Evolutionary conservation across 2,329 filamentous ascomycete species (phyloP), one percentile per base, ranked within the genome.

Genomic region (Clarireedia paspali): DNA sequence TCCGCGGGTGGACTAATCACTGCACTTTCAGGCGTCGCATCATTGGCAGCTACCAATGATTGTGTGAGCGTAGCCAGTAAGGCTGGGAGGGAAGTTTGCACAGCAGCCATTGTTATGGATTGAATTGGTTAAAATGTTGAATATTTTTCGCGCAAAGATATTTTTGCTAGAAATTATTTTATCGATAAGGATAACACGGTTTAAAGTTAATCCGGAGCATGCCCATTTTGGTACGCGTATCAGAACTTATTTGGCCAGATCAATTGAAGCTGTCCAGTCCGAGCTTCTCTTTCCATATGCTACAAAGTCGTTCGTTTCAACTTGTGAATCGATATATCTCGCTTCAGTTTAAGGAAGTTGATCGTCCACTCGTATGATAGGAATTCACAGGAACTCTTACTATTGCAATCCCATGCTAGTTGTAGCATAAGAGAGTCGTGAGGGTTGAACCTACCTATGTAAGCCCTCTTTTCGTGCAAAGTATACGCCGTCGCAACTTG

Each of bases 1-100:
- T 96, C 84, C 61, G 85, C 79, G 1, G 88, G 86, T n/a, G 88
- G 82, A 49, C 87, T 75, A 58, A 95, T 80, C 14, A 76, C 71
- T n/a, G 77, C 70, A 17, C 83, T 70, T 49, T 81, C 81, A 0
- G 86, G 82, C 0, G 85, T 78, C 5, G 85, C 83, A 57, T 91
- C 83, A 47, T 86, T 77, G 0, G 88, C 83, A 0, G 84, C 67
- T 14, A 44, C 46, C 1, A 86, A 70, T 1, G 83, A 85, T 60
- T 80, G 78, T 0, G 77, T 79, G 39, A 87, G 68, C 0, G 79
- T 79, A 38, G 78, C 75, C 59, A 83, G 65, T 50, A 82, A 65
- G 14, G 73, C 74, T 55, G 79, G 71, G 42, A 82, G 64, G 15
- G 78, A 76, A 17, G 73, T 73, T 44, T 74, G 71, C 47, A 77